Base-by-base conservation (phyloP, 176 grass and related monocot species). In the Hsuehochloa calcarea region DNA sequence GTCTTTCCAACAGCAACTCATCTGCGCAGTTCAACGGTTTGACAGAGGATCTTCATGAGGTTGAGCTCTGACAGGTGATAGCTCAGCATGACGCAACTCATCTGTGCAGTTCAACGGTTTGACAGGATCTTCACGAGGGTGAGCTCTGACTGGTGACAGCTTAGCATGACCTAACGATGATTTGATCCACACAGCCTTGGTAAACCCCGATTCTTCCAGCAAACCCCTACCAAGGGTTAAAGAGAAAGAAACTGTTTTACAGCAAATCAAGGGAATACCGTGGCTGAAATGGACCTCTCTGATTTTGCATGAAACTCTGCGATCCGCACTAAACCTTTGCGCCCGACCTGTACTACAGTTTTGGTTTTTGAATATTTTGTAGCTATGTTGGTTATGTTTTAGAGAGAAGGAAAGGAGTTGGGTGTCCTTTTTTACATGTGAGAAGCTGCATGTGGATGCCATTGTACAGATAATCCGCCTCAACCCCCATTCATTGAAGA, bases 31-130 rank as follows among this genome's bases (percentile, higher is more conserved):
- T 87, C 34, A 87, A 84, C 15, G 85, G 90, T 67, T 90, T 85
- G 50, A 64, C 84, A 29, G 93, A 90, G 83, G 93, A 94, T 82
- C 87, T 94, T 75, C 87, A 92, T 19, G 93, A 94, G 80, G 90
- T 94, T 5, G 89, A 94, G 74, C 90, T 94, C 72, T 92, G 68
- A 91, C 4, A 35, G 12, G 41, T 10, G 4, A 70, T 1, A 19
- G 34, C 45, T 68, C 66, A 49, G 79, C 74, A 79, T 79, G 74
- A 22, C 31, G 85, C 82, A 92, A 59, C 64, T 94, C 90, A 45
- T 91, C 89, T 38, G 34, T 84, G 63, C 89, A 84, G 54, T 69
- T 87, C 34, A 87, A 84, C 15, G 85, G 90, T 67, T 90, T 85
- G 50, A 64, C 84, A 29, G 83, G 93, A 94, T 82, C 87, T 94